Base-by-base conservation (phyloP, 768 basidiomycete species). In the Kwoniella mangroviensis region DNA sequence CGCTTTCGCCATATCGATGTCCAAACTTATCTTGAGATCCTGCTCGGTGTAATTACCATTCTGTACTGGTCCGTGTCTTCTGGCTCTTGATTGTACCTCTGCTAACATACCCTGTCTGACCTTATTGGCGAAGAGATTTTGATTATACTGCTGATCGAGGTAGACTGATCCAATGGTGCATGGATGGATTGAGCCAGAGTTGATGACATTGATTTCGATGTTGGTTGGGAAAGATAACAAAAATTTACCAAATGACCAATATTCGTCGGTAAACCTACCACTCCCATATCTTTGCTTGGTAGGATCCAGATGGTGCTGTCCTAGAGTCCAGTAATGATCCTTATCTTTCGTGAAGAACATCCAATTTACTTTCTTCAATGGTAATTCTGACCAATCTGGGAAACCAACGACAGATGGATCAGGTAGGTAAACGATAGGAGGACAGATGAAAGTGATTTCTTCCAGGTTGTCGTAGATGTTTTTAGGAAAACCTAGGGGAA, bases 371-470 rank as follows among this genome's bases (percentile, higher is more conserved):
- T n/a, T 45, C 24, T 62, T 62, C 21, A 62, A 28, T 5, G 42
- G 42, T 10, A 40, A 28, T 11, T 24, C 45, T 2, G n/a, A 15
- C 21, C n/a, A 54, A 12, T 54, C 2, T 41, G 61, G 43, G 41
- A 62, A 62, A 22, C 43, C 26, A 45, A 43, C 40, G 1, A 24
- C 19, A 24, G n/a, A 17, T 22, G 59, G 41, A 5, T 61, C 59
- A 22, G 59, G 59, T 17, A 40, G 42, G 10, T n/a, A 61, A 17
- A 2, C 26, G 15, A 49, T 45, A 15, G 43, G n/a, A 4, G 61
- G 61, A 28, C 61, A 62, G 61, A 62, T 62, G 28, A 49, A 62
- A 13, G 49, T 49, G n/a, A 62, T 21, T 49, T 62, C 61, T 49
- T 51, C 45, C 15, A 62, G 12, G 10, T 45, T 21, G 10, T 62